Base-by-base conservation (phyloP, 2,329 filamentous ascomycete species). In the Stemphylium lycopersici region DNA sequence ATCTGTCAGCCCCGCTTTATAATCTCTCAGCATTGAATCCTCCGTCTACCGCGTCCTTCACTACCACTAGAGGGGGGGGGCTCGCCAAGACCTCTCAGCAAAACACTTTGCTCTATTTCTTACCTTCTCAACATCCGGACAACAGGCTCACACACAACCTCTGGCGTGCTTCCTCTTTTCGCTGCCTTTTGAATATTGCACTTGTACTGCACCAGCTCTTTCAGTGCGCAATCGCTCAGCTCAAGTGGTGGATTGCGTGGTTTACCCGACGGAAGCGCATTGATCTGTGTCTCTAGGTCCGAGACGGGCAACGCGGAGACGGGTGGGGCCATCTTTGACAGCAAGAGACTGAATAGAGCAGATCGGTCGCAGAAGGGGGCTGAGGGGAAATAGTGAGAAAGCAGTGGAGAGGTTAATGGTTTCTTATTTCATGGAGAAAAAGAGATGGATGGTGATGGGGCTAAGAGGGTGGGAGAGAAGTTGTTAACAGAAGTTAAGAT, bases 181-280 rank as follows among this genome's bases (percentile, higher is more conserved):
- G 52, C 32, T 15, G 59, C 24, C 10, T 77, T 71, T 7, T 80
- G 75, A 8, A 85, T 74, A 66, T 85, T 80, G 72, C 86, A 89
- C 22, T 81, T 81, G 67, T 87, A 88, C 73, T 89, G 86, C 41
- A 84, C 75, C 71, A 88, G 72, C 68, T 87, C 83, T 61, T 83
- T 77, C 36, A 88, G 72, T 52, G 80, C 73, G 69, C 86, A 88
- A 44, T 83, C 75, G 48, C 76, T 70, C 5, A 88, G 76, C 29
- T 83, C 75, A 55, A 85, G 74, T 13, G 78, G 74, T n/a, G 70
- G 71, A 68, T 86, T 86, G 56, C 83, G 81, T 45, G 75, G 71
- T 67, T 82, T 79, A 76, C 74, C 83, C 59, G 72, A 78, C 60
- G 79, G 77, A 69, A 78, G 79, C 40, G 75, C 77, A 62, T 86